A percentile compares a stretch with the other conserved stretches of the same genome.
phyloP scores from a whole-genome alignment of 768 basidiomycete genomes.

The Lactarius quietus region DNA sequence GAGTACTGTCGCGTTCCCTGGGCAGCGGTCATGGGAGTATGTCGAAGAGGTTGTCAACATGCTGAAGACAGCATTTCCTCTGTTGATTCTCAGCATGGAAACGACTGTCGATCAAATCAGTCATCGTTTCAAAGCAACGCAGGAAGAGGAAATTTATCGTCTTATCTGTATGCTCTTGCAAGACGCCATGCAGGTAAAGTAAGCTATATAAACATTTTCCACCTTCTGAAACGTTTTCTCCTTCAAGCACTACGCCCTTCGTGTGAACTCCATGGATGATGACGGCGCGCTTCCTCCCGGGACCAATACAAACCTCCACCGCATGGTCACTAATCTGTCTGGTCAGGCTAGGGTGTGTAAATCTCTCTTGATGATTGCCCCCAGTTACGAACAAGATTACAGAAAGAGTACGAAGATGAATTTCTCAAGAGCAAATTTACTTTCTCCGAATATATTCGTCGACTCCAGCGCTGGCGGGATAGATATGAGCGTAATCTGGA shows the following conservation, averaged over 20 bases:
- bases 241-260: conserved; percentile 59
- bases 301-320: conserved; percentile 53
- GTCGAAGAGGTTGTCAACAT: conserved; percentile 93
- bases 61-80: conserved; percentile 92
- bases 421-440: conserved; percentile 77
- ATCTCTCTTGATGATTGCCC: not conserved
- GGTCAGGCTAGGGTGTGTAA: conserved; percentile 52
- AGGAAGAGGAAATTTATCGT: conserved; percentile 94
- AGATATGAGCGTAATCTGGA: conserved; percentile 84
- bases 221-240: not conserved
- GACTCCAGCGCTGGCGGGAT: conserved; percentile 91
- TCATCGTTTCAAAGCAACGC: conserved; percentile 79
- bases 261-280: conserved; percentile 64
- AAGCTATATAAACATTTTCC: not conserved
- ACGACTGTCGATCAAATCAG: conserved; percentile 95
- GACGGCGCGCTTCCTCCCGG: conserved; percentile 57
- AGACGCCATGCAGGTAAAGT: conserved; percentile 75
- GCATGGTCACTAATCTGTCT: conserved; percentile 59
- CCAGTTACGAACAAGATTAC: conserved; percentile 16
- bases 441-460: conserved; percentile 82
- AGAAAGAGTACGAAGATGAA: conserved; percentile 91
- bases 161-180: conserved; percentile 82
- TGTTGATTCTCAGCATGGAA: conserved; percentile 92
- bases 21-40: conserved; percentile 79
- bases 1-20: conserved; percentile 32